Evolutionary conservation across 768 basidiomycete genomes (phyloP), one percentile per base, ranked within the genome.

Genomic region (Mycena floridula): DNA sequence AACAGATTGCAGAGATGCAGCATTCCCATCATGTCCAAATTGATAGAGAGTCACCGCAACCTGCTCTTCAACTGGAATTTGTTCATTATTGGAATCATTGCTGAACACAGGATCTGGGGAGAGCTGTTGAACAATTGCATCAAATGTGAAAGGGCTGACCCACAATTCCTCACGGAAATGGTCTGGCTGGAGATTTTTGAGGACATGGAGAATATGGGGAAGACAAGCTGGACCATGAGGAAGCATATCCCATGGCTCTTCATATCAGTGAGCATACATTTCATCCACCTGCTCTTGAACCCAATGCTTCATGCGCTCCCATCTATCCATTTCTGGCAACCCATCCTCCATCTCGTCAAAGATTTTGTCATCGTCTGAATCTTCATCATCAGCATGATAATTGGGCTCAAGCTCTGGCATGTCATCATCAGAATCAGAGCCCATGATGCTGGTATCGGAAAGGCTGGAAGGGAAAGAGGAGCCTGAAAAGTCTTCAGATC

Each of bases 11-110:
- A 64, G 35, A 11, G 54, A 45, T 1, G 62, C 59, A 15, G 60
- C 65, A 63, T 67, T 73, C 20, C 70, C 67, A 49, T 56, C 54
- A 44, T 64, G 64, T 2, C 68, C 67, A 30, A 30, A 30, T 16
- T 30, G 28, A 16, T 30, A 30, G 9, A 30, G 28, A 9, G 28
- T 30, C 9, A 53, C 70, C 68, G 1, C 61, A 52, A 73, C 46
- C 41, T 73, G 67, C 3, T 39, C 7, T 15, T 56, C 56, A 22
- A 64, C 45, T 18, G 59, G 50, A 8, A 55, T 45, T 45, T 66
- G 65, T 6, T 35, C 16, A 18, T 50, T 49, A n/a, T 49, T 44
- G 6, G 61, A 63, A 35, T 59, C 42, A 43, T 61, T 67, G 9
- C 25, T 30, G 28, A 30, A 30, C 9, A 30, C 16, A 16, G 28